Conservation (phyloP, 208 protist genomes). For the Trypanosoma caninum region DNA sequence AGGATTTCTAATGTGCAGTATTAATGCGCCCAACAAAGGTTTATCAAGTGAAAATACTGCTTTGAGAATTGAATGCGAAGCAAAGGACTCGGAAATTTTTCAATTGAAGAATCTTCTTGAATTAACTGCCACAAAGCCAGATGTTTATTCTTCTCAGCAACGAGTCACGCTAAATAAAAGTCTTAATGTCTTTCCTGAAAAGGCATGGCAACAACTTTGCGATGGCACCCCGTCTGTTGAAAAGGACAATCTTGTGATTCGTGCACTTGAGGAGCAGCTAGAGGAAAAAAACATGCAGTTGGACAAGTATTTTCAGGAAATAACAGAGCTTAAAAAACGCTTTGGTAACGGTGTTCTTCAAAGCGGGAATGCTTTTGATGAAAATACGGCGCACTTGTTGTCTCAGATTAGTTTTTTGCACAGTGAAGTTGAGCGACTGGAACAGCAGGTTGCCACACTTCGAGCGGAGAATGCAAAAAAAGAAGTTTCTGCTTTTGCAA, state of each 20-base stretch:
- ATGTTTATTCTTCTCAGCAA: constrained; percentile 20
- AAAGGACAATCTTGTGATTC: constrained; percentile 15
- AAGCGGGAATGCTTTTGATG: not conserved
- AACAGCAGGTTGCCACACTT: constrained; percentile 32
- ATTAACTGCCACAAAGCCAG: constrained; percentile 20
- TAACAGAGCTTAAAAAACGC: constrained; percentile 13
- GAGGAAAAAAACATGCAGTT: constrained; percentile 18
- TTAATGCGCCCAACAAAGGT: constrained; percentile 3
- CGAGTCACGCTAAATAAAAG: constrained; percentile 25
- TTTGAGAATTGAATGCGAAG: constrained; percentile 28
- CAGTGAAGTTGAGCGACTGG: constrained; percentile 74
- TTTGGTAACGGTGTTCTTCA: not conserved
- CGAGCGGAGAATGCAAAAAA: constrained; percentile 29
- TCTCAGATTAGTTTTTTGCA: constrained; percentile 80
- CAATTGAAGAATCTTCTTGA: constrained; percentile 26
- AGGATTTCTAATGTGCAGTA: not conserved
- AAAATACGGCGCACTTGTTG: constrained; percentile 49
- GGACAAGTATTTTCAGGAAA: constrained; percentile 18
- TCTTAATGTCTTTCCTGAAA: constrained; percentile 29
- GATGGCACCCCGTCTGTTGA: constrained; percentile 14
- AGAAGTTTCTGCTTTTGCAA: constrained; percentile 24
- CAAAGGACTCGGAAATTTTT: constrained; percentile 26
- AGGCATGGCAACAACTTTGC: constrained; percentile 25
- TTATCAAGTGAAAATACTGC: constrained; percentile 25
- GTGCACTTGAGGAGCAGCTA: constrained; percentile 17